Evolutionary conservation across 164 flowering plant genomes (phyloP).

Genomic region (Umbellularia californica): DNA sequence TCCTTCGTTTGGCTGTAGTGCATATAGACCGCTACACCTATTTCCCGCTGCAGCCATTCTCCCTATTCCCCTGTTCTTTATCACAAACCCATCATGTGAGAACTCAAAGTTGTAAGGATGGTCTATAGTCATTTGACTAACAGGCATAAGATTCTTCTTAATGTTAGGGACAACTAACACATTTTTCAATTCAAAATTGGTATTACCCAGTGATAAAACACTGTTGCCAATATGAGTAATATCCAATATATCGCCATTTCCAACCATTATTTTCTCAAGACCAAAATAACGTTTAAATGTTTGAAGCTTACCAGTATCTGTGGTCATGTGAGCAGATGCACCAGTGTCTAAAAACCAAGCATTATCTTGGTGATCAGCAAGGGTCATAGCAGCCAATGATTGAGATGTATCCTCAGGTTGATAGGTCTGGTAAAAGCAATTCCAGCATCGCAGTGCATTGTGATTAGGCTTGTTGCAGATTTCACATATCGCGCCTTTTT

Average conservation of each 20-base stretch:
- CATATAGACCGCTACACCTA: too few species aligned
- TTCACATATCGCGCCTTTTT: too few species aligned
- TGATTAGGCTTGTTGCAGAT: too few species aligned
- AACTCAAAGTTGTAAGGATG: not conserved
- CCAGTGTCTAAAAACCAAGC: not conserved
- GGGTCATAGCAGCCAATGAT: not conserved
- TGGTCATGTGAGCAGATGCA: not conserved
- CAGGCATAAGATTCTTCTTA: not conserved
- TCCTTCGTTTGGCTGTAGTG: too few species aligned
- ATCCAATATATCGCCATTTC: not conserved
- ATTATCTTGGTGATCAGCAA: not conserved
- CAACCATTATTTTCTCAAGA: not conserved
- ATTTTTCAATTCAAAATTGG: not conserved
- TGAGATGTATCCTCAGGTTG: too few species aligned
- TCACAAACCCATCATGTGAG: not conserved
- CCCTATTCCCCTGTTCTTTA: not conserved
- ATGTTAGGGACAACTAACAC: not conserved
- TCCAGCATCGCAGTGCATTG: too few species aligned
- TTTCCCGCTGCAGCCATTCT: too few species aligned
- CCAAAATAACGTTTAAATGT: not conserved
- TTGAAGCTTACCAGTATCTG: not conserved
- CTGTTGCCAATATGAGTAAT: not conserved
- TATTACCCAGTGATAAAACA: not conserved
- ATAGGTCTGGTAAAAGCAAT: too few species aligned
- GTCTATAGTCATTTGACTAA: not conserved